These are phyloP conservation scores for Combretum micranthum DNA, from an alignment of 345 rosid species.

Conservation along the genomic window DNA sequence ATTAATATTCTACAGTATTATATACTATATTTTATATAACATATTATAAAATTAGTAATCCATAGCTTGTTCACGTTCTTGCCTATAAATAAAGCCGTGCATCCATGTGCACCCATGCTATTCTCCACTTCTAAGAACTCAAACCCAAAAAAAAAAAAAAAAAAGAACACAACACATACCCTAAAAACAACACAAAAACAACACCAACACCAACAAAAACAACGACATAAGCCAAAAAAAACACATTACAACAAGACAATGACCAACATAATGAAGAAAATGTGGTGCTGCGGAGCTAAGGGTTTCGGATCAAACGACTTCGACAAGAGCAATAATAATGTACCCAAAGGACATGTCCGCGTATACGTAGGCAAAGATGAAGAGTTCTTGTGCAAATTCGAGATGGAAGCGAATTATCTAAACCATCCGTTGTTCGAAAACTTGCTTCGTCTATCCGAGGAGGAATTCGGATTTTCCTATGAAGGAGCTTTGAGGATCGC, in stretches of 20 bases:
- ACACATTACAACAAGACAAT: not conserved
- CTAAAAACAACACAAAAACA: not conserved
- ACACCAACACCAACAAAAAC: not conserved
- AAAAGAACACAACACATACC: not conserved
- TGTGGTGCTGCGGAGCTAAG: slow-evolving; percentile 36
- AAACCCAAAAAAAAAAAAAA: too few relatives aligned
- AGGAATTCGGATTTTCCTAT: slow-evolving; percentile 46
- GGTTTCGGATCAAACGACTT: slow-evolving; percentile 11
- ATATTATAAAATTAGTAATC: too few relatives aligned
- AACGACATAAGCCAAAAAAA: not conserved
- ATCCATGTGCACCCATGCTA: too few relatives aligned
- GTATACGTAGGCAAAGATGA: slow-evolving; percentile 31
- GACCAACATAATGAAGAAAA: slow-evolving; percentile 32
- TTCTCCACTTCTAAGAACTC: too few relatives aligned
- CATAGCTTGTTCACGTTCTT: too few relatives aligned
- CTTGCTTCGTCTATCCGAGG: slow-evolving; percentile 30
- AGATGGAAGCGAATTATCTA: slow-evolving; percentile 34
- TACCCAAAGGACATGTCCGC: slow-evolving; percentile 32
- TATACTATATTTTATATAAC: too few relatives aligned
- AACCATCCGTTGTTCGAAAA: slow-evolving; percentile 47
- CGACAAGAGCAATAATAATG: not conserved
- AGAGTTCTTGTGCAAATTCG: slow-evolving; percentile 27
- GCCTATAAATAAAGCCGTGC: too few relatives aligned
- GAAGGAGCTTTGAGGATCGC: slow-evolving; percentile 43
- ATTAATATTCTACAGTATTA: too few relatives aligned